Percentiles rank a stretch among this genome's conserved stretches.
phyloP scores from a whole-genome alignment of 2,329 filamentous ascomycete species.

The Epichloe aotearoae region DNA sequence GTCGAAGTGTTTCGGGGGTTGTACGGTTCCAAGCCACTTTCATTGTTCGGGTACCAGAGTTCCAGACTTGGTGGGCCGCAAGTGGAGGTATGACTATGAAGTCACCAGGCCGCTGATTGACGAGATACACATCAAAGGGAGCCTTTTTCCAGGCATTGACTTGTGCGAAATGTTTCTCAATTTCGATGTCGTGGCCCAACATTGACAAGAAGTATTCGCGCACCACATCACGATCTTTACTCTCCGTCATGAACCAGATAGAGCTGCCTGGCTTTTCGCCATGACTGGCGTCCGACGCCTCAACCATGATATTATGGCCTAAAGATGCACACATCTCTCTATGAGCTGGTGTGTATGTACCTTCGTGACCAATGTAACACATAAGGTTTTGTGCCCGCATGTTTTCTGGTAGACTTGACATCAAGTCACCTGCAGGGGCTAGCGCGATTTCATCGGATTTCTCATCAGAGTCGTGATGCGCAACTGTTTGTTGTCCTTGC shows the following conservation, averaged over 20 bases:
- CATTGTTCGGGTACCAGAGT: slow-evolving; percentile 86
- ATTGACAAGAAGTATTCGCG: slow-evolving; percentile 89
- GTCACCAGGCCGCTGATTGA: slow-evolving; percentile 82
- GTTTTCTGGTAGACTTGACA: slow-evolving; percentile 75
- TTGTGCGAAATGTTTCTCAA: slow-evolving; percentile 94
- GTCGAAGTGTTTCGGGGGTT: slow-evolving; percentile 81
- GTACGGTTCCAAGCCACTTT: slow-evolving; percentile 98
- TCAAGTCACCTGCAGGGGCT: slow-evolving; percentile 74
- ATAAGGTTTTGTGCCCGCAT: slow-evolving; percentile 95
- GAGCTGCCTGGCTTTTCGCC: slow-evolving; percentile 79
- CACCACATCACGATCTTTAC: slow-evolving; percentile 78
- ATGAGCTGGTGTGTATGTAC: slow-evolving; percentile 90
- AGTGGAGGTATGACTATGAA: slow-evolving; percentile 88
- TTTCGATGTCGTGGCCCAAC: slow-evolving; percentile 89
- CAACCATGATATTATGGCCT: slow-evolving; percentile 97
- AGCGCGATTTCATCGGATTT: slow-evolving; percentile 42
- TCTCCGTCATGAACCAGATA: slow-evolving; percentile 98
- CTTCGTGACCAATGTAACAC: slow-evolving; percentile 97
- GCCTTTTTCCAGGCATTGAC: slow-evolving; percentile 92
- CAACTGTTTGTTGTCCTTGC: slow-evolving; percentile 13
- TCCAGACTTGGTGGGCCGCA: slow-evolving; percentile 97
- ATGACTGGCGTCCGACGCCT: slow-evolving; percentile 60
- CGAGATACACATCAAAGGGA: slow-evolving; percentile 82
- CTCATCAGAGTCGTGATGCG: slow-evolving; percentile 20
- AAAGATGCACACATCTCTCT: slow-evolving; percentile 95